Conservation (phyloP, 169 alveolate genomes). For the Cystoisospora suis region DNA sequence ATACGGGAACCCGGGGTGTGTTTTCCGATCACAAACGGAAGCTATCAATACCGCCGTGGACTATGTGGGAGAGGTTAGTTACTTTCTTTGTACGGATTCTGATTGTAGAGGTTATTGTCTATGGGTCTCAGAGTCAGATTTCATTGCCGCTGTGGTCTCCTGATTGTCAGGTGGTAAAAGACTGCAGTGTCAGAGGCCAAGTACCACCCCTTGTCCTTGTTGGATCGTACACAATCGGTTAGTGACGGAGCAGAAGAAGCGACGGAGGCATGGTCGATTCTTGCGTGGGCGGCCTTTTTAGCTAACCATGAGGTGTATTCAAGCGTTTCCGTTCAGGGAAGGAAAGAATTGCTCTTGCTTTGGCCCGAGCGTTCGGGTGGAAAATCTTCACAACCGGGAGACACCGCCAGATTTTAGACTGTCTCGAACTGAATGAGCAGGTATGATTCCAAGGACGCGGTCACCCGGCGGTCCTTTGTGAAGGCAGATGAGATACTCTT, state of each 20-base stretch:
- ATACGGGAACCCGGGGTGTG: neutral
- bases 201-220: neutral
- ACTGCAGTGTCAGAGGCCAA: neutral
- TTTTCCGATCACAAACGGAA: slow-evolving; percentile 28
- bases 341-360: slow-evolving; percentile 2
- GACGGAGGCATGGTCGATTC: neutral
- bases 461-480: too few relatives aligned
- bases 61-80: slow-evolving; percentile 16
- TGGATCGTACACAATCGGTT: slow-evolving; percentile 33
- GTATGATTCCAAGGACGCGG: too few relatives aligned
- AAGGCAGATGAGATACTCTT: too few relatives aligned
- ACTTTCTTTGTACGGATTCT: neutral
- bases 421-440: neutral
- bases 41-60: neutral
- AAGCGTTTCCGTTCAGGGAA: neutral
- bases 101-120: neutral
- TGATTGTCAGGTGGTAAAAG: too few relatives aligned
- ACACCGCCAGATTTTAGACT: slow-evolving; percentile 22
- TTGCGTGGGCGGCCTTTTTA: neutral
- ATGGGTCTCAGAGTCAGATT: neutral
- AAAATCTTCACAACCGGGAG: neutral
- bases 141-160: too few relatives aligned
- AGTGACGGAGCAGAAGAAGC: too few relatives aligned
- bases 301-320: neutral
- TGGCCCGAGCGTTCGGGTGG: neutral